Percentiles rank a stretch among this genome's conserved stretches.
Conservation (phyloP, 257 asterid genomes). For the Schizonepeta tenuifolia region DNA sequence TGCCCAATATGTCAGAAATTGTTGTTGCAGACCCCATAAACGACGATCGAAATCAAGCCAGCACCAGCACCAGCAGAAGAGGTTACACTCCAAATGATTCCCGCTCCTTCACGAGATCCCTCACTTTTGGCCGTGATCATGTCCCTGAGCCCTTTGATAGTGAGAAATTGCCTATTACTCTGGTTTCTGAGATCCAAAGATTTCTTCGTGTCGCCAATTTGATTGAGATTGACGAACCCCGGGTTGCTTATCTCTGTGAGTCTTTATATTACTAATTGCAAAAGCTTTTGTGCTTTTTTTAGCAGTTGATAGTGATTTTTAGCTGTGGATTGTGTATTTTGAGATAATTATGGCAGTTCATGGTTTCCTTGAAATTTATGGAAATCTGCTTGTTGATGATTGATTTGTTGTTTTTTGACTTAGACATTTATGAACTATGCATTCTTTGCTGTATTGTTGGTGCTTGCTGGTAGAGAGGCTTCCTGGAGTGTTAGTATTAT, state of each 20-base stretch:
- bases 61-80: slow-evolving; percentile 56
- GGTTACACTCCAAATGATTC: slow-evolving; percentile 40
- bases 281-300: background rate
- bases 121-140: slow-evolving; percentile 72
- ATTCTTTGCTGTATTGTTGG: background rate
- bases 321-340: background rate
- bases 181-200: slow-evolving; percentile 82
- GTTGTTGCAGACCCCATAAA: slow-evolving; percentile 65
- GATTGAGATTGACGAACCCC: slow-evolving; percentile 82
- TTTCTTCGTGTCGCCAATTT: slow-evolving; percentile 92
- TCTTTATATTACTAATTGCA: background rate
- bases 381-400: background rate
- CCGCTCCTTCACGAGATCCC: slow-evolving; percentile 52
- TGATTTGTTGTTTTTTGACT: slow-evolving; percentile 5
- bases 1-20: slow-evolving; percentile 69
- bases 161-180: slow-evolving; percentile 87
- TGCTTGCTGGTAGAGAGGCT: background rate
- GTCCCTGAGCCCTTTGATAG: slow-evolving; percentile 88
- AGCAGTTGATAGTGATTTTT: background rate
- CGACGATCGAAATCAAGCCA: slow-evolving; percentile 45
- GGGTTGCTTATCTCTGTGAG: slow-evolving; percentile 94
- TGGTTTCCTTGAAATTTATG: background rate
- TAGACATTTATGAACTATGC: slow-evolving; percentile 1
- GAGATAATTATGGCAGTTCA: background rate
- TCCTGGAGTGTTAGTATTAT: background rate